These are phyloP conservation scores for Westerdykella ornata DNA, from an alignment of 2,329 filamentous ascomycete species.

Conservation along the genomic window DNA sequence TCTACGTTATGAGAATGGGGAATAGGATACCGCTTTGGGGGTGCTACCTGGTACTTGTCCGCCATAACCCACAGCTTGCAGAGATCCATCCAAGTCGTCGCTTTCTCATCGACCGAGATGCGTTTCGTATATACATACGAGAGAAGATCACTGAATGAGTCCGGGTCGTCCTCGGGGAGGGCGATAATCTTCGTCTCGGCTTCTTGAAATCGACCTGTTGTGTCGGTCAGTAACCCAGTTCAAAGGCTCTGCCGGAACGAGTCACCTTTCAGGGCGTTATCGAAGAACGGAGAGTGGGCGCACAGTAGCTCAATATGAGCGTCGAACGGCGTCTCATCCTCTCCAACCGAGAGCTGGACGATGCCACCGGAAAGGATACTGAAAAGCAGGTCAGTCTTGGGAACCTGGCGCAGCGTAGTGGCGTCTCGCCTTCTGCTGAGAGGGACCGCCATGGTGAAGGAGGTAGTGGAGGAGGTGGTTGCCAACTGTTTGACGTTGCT, in stretches of 20 bases:
- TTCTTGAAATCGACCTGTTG: background rate
- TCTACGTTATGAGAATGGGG: background rate
- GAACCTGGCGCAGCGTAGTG: background rate
- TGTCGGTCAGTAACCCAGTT: background rate
- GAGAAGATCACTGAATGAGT: slow-evolving; percentile 6
- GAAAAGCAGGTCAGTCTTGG: background rate
- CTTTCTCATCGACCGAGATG: background rate
- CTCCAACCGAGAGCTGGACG: slow-evolving; percentile 4
- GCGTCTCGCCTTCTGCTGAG: background rate
- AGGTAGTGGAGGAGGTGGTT: too few species aligned
- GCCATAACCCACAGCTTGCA: slow-evolving; percentile 10
- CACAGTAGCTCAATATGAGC: slow-evolving; percentile 13
- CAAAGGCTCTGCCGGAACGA: slow-evolving; percentile 5
- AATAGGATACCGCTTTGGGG: background rate
- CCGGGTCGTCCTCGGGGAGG: slow-evolving; percentile 5
- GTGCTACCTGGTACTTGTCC: slow-evolving; percentile 6
- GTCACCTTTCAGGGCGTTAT: slow-evolving; percentile 7
- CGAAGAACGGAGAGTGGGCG: slow-evolving; percentile 11
- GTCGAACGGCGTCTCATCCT: slow-evolving; percentile 5
- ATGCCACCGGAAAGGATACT: slow-evolving; percentile 8
- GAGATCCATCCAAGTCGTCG: slow-evolving; percentile 1
- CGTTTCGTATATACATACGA: slow-evolving; percentile 6
- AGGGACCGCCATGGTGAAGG: too few species aligned
- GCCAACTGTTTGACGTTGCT: too few species aligned
- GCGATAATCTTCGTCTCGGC: slow-evolving; percentile 2